Conservation (phyloP, 2,329 filamentous ascomycete species). For the Helotiales sp. region DNA sequence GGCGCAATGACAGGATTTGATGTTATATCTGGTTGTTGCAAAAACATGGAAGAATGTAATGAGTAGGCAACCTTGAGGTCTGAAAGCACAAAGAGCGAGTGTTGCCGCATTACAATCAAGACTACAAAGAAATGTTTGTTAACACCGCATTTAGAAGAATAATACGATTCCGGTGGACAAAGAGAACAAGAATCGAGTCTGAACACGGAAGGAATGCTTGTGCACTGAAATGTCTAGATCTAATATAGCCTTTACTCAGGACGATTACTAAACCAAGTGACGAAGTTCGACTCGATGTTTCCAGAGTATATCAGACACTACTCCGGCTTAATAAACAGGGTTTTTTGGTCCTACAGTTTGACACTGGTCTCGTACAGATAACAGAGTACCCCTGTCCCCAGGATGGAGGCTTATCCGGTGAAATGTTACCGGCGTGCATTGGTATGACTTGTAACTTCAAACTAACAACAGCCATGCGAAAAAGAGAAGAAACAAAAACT, state of each 20-base stretch:
- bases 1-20: no score
- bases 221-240: background rate
- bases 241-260: background rate
- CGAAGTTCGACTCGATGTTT: background rate
- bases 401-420: background rate
- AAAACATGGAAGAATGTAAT: background rate
- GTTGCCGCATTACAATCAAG: background rate
- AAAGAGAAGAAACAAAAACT: background rate
- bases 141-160: background rate
- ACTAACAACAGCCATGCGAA: background rate
- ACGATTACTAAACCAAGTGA: no score
- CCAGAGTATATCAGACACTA: background rate
- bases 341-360: background rate
- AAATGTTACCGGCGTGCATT: background rate
- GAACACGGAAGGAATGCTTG: background rate
- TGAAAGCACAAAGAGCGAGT: background rate
- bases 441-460: background rate
- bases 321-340: background rate
- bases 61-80: background rate
- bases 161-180: background rate
- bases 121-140: background rate
- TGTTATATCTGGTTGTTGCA: no score
- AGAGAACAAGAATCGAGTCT: background rate
- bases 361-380: background rate
- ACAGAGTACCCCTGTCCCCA: background rate